Conservation (phyloP, 768 basidiomycete genomes). For the Lanmaoa rubissima region DNA sequence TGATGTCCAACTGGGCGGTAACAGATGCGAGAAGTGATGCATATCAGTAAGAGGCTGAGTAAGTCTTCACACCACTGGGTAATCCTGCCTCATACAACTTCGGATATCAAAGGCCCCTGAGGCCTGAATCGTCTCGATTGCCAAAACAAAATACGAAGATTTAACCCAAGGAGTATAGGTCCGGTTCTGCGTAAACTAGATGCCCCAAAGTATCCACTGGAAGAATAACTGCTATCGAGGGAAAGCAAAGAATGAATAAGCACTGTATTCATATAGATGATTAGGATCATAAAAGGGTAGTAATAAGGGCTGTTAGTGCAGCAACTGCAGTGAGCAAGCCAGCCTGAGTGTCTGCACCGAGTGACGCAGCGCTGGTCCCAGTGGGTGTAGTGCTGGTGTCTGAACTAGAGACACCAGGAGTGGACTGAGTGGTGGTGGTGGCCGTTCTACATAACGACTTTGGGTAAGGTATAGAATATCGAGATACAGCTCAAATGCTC, state of each 20-base stretch:
- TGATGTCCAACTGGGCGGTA: conserved; percentile 90
- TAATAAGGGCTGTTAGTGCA: conserved; percentile 35
- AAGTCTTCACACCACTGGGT: background rate
- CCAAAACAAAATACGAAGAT: background rate
- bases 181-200: background rate
- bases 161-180: background rate
- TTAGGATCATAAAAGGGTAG: conserved; percentile 18
- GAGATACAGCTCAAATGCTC: conserved; percentile 3
- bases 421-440: conserved; percentile 8
- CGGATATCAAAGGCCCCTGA: no score
- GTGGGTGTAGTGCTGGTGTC: conserved; percentile 27
- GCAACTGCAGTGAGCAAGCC: conserved; percentile 36
- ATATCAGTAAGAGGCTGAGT: conserved; percentile 7
- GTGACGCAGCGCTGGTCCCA: conserved; percentile 31
- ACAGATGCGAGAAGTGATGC: conserved; percentile 55
- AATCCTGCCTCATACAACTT: background rate
- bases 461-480: background rate
- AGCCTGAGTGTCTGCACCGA: conserved; percentile 28
- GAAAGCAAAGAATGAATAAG: background rate
- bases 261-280: background rate
- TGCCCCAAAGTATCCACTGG: background rate
- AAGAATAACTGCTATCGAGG: background rate
- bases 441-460: conserved; percentile 8
- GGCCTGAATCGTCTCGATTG: background rate
- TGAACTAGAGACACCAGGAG: conserved; percentile 27